Evolutionary conservation across 108 stramenopile species (phyloP).

Genomic region (Nitzschia palea): DNA sequence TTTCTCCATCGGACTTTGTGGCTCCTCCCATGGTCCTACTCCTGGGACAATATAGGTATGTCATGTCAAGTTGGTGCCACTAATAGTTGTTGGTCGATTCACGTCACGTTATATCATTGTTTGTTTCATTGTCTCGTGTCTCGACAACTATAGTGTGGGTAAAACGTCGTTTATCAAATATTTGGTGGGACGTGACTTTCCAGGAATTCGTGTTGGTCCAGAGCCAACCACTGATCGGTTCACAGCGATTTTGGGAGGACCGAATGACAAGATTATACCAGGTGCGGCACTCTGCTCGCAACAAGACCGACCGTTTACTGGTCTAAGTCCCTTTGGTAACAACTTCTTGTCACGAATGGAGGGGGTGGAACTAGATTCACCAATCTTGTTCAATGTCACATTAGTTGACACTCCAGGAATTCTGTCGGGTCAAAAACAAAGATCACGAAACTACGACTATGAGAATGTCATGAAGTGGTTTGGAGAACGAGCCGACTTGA

Average conservation of each 20-base stretch:
- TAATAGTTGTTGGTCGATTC: not conserved
- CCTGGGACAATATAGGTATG: slow-evolving; percentile 87
- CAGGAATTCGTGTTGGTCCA: slow-evolving; percentile 96
- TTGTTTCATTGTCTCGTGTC: too few species aligned
- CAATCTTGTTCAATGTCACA: slow-evolving; percentile 88
- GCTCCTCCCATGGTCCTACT: slow-evolving; percentile 96
- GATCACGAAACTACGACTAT: slow-evolving; percentile 92
- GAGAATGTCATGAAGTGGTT: slow-evolving; percentile 97
- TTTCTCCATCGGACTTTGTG: slow-evolving; percentile 96
- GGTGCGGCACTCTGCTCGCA: slow-evolving; percentile 94
- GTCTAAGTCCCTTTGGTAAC: slow-evolving; percentile 95
- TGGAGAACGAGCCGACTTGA: slow-evolving; percentile 95
- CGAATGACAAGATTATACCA: slow-evolving; percentile 81
- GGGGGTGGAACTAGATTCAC: slow-evolving; percentile 80
- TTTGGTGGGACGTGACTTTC: slow-evolving; percentile 92
- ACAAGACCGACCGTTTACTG: slow-evolving; percentile 91
- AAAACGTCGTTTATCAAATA: slow-evolving; percentile 94
- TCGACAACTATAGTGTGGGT: slow-evolving; percentile 88
- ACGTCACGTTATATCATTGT: not conserved
- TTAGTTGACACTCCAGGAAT: slow-evolving; percentile 99
- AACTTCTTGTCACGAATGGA: slow-evolving; percentile 94
- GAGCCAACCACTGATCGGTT: slow-evolving; percentile 94
- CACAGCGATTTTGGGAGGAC: slow-evolving; percentile 81
- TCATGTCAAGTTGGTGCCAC: too few species aligned
- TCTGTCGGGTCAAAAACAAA: slow-evolving; percentile 97